Conservation (phyloP, 1,139 yeast species). For the Eremothecium coryli region DNA sequence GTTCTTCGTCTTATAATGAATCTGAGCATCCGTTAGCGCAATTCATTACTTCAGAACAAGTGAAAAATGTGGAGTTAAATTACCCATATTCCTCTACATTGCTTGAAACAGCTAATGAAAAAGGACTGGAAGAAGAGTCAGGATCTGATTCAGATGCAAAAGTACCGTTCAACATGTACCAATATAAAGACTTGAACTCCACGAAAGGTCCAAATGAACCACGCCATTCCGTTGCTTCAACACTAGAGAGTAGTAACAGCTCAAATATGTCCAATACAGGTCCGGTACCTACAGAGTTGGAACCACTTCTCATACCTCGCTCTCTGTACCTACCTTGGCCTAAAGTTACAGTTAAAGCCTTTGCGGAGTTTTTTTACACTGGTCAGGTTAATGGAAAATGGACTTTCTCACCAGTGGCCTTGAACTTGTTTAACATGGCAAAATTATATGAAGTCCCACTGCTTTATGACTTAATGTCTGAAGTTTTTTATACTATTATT, state of each 20-base stretch:
- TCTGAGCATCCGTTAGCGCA: slow-evolving; percentile 2
- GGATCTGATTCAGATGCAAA: background rate
- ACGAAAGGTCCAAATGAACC: slow-evolving; percentile 10
- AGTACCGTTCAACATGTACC: background rate
- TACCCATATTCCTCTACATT: background rate
- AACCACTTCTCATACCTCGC: slow-evolving; percentile 57
- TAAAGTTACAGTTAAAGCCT: slow-evolving; percentile 50
- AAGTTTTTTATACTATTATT: slow-evolving; percentile 57
- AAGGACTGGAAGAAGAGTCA: background rate
- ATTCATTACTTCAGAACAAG: slow-evolving; percentile 6
- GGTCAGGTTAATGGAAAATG: slow-evolving; percentile 73
- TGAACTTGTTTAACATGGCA: slow-evolving; percentile 54
- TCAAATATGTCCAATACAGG: slow-evolving; percentile 10
- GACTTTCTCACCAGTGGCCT: slow-evolving; percentile 56
- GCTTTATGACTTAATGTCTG: slow-evolving; percentile 57
- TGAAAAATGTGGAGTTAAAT: background rate
- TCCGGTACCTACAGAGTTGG: slow-evolving; percentile 29
- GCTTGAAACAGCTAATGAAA: background rate
- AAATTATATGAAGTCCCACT: slow-evolving; percentile 59
- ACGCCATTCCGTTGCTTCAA: slow-evolving; percentile 19
- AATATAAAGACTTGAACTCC: slow-evolving; percentile 3
- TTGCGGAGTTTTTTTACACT: slow-evolving; percentile 64
- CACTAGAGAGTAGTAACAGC: slow-evolving; percentile 18
- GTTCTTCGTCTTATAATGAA: slow-evolving; percentile 15
- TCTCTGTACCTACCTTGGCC: slow-evolving; percentile 59